Percentiles rank a stretch among this genome's conserved stretches.
Conservation (phyloP, 495 filamentous ascomycete species). For the Aspergillus incahuasiensis region DNA sequence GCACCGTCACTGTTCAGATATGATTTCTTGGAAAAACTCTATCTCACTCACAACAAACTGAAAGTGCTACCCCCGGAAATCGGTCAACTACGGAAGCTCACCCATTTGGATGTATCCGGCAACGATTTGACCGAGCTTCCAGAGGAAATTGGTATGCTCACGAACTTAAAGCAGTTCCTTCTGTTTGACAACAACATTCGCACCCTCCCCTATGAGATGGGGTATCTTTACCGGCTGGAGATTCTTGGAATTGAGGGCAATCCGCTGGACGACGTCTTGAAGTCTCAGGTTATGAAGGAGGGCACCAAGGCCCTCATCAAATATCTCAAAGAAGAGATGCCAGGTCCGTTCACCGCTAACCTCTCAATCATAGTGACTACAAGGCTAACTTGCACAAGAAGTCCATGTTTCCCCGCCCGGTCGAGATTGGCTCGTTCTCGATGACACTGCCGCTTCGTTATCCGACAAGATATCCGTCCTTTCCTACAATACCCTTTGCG, state of each 20-base stretch:
- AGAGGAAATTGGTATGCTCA: constrained; percentile 92
- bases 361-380: not conserved
- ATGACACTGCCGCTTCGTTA: constrained; percentile 48
- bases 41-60: constrained; percentile 87
- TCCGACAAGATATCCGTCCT: constrained; percentile 68
- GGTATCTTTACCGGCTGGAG: constrained; percentile 79
- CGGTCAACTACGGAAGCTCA: constrained; percentile 72
- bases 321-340: constrained; percentile 73
- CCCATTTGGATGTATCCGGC: constrained; percentile 77
- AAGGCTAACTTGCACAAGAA: constrained; percentile 12
- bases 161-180: constrained; percentile 70
- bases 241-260: constrained; percentile 92
- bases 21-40: constrained; percentile 80
- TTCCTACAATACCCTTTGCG: constrained; percentile 92
- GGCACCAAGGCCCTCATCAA: constrained; percentile 82
- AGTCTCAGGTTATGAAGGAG: constrained; percentile 72
- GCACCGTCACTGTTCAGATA: constrained; percentile 77
- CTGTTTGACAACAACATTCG: constrained; percentile 87
- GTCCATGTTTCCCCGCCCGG: constrained; percentile 64
- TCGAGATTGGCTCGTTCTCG: constrained; percentile 64
- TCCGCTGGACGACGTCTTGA: constrained; percentile 66
- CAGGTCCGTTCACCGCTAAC: constrained; percentile 55
- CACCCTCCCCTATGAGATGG: constrained; percentile 78
- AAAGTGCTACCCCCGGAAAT: constrained; percentile 69
- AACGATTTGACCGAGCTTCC: constrained; percentile 82